Evolutionary conservation across 306 rosid genomes (phyloP), one percentile per base, ranked within the genome.

Genomic region (Dalbergia cultrata): DNA sequence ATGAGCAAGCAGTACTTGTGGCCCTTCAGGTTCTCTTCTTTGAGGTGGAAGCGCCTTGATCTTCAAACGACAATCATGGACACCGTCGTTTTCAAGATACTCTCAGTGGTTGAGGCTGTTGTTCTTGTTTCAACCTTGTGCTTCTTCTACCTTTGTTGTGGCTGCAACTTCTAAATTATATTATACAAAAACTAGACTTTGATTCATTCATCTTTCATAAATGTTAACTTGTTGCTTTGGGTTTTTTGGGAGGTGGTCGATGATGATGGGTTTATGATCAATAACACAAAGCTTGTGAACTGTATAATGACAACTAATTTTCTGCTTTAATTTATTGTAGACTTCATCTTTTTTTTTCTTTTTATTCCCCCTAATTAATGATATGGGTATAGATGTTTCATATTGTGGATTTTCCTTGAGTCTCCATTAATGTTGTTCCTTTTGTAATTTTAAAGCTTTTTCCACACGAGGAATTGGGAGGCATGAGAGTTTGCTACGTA

Each of bases 111-210:
- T 6, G 97, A 93, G 75, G 88, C 44, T 1, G 87, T 93, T 11
- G 91, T 91, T 49, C 92, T 92, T 11, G 90, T 91, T 60, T 90
- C 94, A 10, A 85, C 88, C 0, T 85, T 93, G 57, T 93, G 96
- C 68, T 91, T 93, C 89, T 93, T 93, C 92, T 93, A 82, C 80
- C 89, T 93, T 44, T 91, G 96, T 47, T 93, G 92, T 60, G 97
- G 97, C 53, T 88, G 97, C 76, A 80, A 91, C 53, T 82, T 93
- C 85, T 93, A 84, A 87, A 0, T 53, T 50, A 7, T 49, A 49
- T 13, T 49, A 2, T 49, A 11, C 5, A 4, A 1, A 11, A 11
- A 11, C 11, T 14, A 49, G 41, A 37, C 41, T 37, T 37, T 37
- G 41, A 37, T 37, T 53, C 59, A 53, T 53, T n/a, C 59, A 53